Conservation (phyloP, 176 grass and related monocot species). For the barley (Hordeum vulgare) region DNA sequence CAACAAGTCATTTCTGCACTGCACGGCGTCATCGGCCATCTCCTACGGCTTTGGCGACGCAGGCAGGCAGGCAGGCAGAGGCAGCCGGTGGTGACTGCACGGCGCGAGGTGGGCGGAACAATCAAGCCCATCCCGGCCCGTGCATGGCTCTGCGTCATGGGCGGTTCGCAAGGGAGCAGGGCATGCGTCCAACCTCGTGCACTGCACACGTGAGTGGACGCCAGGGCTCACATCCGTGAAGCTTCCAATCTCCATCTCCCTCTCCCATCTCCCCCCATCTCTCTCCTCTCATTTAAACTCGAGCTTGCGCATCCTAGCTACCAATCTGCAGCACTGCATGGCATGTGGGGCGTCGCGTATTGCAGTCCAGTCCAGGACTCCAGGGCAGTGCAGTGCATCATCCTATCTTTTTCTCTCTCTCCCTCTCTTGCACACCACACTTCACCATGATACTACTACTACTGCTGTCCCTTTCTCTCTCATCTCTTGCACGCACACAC, state of each 20-base stretch:
- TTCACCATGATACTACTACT: background rate
- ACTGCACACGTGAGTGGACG: conserved; percentile 65
- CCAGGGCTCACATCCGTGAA: conserved; percentile 58
- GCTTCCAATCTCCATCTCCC: conserved; percentile 41
- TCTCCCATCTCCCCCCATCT: background rate
- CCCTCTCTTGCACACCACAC: background rate
- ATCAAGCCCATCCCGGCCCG: conserved; percentile 8
- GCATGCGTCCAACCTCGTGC: conserved; percentile 45
- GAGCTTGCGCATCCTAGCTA: conserved; percentile 40
- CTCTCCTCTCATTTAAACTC: conserved; percentile 28
- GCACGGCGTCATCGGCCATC: conserved; percentile 1
- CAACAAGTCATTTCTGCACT: background rate
- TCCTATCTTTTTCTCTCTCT: background rate
- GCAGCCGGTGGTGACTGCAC: background rate
- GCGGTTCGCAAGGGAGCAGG: conserved; percentile 33
- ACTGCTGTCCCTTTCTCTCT: background rate
- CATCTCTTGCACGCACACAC: background rate
- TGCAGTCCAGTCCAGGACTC: background rate
- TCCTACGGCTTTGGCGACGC: conserved; percentile 15
- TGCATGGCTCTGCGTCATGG: conserved; percentile 10
- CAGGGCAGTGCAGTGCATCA: conserved; percentile 7
- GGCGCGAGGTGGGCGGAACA: background rate
- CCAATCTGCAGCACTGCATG: conserved; percentile 35
- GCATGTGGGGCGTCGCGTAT: conserved; percentile 11
- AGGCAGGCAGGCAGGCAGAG: background rate